Percentiles rank a stretch among this genome's conserved stretches.
Conservation (phyloP, 1,284 basidiomycete species). For the Rugosomyces carneus region DNA sequence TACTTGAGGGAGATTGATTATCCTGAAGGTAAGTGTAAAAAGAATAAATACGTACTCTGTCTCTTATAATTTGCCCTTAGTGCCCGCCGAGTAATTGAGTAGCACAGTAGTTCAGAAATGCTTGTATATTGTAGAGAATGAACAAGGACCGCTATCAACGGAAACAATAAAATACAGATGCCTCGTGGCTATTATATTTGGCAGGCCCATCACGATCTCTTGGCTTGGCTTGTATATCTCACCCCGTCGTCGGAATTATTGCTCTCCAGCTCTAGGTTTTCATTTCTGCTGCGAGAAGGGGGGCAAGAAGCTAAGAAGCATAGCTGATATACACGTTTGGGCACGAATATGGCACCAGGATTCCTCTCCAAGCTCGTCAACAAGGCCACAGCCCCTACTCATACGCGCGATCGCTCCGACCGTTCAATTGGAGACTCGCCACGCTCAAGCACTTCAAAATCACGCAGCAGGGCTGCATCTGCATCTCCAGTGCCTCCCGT, state of each 20-base stretch:
- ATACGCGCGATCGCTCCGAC: slow-evolving; percentile 24
- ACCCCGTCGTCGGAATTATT: neutral
- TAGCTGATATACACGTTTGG: neutral
- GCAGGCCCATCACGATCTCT: neutral
- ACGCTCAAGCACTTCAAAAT: slow-evolving; percentile 17
- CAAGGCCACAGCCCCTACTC: slow-evolving; percentile 20
- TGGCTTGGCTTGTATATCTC: slow-evolving; percentile 4
- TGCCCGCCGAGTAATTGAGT: slow-evolving; percentile 2
- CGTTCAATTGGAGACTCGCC: slow-evolving; percentile 19
- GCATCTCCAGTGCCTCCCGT: slow-evolving; percentile 13
- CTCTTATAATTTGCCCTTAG: slow-evolving; percentile 7
- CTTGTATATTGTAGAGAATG: too few relatives aligned
- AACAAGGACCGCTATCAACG: slow-evolving; percentile 1
- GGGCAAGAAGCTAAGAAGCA: slow-evolving; percentile 3
- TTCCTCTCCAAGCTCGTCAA: slow-evolving; percentile 48
- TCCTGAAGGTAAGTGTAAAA: slow-evolving; percentile 13
- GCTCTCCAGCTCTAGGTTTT: neutral
- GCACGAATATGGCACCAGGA: slow-evolving; percentile 37
- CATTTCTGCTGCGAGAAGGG: neutral
- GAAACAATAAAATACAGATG: neutral
- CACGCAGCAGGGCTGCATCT: slow-evolving; percentile 24
- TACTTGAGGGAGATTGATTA: slow-evolving; percentile 18
- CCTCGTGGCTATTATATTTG: slow-evolving; percentile 1
- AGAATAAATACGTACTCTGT: neutral
- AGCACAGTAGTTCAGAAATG: too few relatives aligned